A percentile compares a stretch with the other conserved stretches of the same genome.
Evolutionary conservation across 345 rosid genomes (phyloP).

Genomic region (Crucihimalaya himalaica): DNA sequence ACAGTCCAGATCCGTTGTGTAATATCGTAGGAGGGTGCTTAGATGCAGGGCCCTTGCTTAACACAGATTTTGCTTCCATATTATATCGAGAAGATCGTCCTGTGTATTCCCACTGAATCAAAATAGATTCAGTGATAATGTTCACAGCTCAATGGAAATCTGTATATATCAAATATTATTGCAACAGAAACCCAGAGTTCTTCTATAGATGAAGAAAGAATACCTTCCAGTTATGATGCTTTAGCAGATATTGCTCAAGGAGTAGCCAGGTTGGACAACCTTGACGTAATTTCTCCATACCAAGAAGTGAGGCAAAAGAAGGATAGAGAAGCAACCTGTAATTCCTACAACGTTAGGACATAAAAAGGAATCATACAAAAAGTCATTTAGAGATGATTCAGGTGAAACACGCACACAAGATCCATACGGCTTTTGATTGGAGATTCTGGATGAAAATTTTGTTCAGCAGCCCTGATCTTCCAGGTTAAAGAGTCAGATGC

Average conservation of each 20-base stretch:
- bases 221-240: conserved; percentile 93
- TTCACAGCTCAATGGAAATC: conserved; percentile 7
- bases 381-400: conserved; percentile 3
- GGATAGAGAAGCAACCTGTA: conserved; percentile 91
- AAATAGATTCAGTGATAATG: conserved; percentile 45
- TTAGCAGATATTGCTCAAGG: conserved; percentile 87
- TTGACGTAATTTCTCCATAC: conserved; percentile 91
- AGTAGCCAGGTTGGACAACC: conserved; percentile 95
- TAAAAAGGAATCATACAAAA: conserved; percentile 12
- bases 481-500: conserved; percentile 53
- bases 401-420: conserved; percentile 77
- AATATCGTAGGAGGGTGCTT: conserved; percentile 71
- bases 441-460: conserved; percentile 54
- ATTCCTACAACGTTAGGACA: conserved; percentile 28
- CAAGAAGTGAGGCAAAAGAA: conserved; percentile 83
- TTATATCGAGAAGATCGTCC: conserved; percentile 69
- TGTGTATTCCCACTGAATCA: conserved; percentile 86
- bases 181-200: conserved; percentile 16
- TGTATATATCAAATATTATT: conserved; percentile 1
- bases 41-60: conserved; percentile 50
- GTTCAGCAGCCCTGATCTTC: conserved; percentile 48
- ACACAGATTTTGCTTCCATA: conserved; percentile 49
- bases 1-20: conserved; percentile 85
- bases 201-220: conserved; percentile 2
- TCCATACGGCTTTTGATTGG: conserved; percentile 81